phyloP scores from a whole-genome alignment of 371 early-diverging fungal genomes.

The Batrachochytrium dendrobatidis region DNA sequence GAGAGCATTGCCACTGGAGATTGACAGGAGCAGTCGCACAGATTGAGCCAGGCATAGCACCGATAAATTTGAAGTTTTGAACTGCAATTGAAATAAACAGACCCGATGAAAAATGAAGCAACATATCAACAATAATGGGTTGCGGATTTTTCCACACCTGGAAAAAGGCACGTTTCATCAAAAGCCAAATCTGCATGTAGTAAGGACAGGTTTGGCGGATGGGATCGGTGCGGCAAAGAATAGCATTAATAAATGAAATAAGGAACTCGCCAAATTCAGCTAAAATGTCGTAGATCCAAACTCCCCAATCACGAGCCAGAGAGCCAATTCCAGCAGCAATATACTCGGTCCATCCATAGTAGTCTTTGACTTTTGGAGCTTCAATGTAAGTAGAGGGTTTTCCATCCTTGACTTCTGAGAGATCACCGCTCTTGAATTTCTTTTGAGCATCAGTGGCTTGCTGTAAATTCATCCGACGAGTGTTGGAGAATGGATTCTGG shows the following conservation, averaged over 20 bases:
- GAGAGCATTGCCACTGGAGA: conserved; percentile 9
- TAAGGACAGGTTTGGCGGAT: conserved; percentile 16
- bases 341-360: conserved; percentile 13
- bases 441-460: neutral
- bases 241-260: neutral
- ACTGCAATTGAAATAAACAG: conserved; percentile 28
- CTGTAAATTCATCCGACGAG: no score
- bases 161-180: conserved; percentile 19
- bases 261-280: conserved; percentile 7
- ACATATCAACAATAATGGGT: conserved; percentile 15
- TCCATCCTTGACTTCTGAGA: neutral
- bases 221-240: conserved; percentile 10
- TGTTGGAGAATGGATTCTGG: no score
- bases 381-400: neutral
- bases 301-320: conserved; percentile 4
- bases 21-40: conserved; percentile 12
- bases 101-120: conserved; percentile 23
- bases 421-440: neutral
- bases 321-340: conserved; percentile 7
- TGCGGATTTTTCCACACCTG: conserved; percentile 18
- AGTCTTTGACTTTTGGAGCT: conserved; percentile 9
- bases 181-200: conserved; percentile 11
- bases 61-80: conserved; percentile 22
- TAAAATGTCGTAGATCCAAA: conserved; percentile 21
- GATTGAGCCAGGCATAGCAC: conserved; percentile 12